Evolutionary conservation across 2,329 filamentous ascomycete genomes (phyloP).

Genomic region (Neocatenulostroma microsporum): DNA sequence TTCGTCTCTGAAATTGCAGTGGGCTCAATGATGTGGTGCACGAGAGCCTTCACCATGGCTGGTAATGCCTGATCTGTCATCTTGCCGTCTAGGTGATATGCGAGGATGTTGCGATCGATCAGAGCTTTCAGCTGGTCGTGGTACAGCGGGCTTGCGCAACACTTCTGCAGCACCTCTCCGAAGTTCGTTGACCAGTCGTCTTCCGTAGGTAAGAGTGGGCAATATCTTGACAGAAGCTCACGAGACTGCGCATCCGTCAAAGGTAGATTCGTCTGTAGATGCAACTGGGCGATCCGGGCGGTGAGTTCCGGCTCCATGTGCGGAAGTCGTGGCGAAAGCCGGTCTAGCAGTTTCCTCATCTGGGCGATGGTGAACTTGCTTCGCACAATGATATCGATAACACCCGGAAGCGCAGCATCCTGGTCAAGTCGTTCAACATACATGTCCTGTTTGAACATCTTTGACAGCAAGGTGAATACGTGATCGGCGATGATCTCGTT

Average conservation of each 20-base stretch:
- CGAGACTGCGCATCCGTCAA: not conserved
- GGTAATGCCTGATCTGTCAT: not conserved
- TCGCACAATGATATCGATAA: constrained; percentile 5
- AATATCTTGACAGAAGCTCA: not conserved
- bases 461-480: constrained; percentile 20
- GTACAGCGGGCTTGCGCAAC: not conserved
- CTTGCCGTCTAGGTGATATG: not conserved
- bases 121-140: not conserved
- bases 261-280: not conserved
- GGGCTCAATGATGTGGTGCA: not conserved
- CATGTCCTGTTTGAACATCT: constrained; percentile 42
- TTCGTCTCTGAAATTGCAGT: not conserved
- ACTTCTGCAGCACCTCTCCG: not conserved
- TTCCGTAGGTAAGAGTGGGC: not conserved
- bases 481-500: constrained; percentile 11
- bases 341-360: not conserved
- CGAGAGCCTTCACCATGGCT: not conserved
- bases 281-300: not conserved
- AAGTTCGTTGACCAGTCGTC: not conserved
- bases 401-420: constrained; percentile 6
- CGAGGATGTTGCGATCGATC: not conserved
- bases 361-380: not conserved
- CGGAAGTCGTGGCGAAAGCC: not conserved
- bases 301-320: constrained; percentile 1
- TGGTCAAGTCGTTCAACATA: constrained; percentile 4